Base-by-base conservation (phyloP, 2,329 filamentous ascomycete genomes). In the Talaromyces sp. region DNA sequence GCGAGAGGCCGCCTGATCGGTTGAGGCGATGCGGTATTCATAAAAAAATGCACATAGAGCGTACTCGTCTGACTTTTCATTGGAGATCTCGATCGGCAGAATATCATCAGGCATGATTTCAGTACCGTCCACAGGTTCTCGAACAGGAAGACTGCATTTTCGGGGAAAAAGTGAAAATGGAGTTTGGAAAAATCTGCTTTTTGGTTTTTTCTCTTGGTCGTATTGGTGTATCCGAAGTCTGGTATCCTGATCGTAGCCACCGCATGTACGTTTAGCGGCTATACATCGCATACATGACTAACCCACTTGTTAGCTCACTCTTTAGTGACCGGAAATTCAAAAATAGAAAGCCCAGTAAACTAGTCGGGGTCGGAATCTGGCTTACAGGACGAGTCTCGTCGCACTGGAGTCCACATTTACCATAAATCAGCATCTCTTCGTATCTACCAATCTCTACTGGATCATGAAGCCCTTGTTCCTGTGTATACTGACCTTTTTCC, bases 211-310 rank as follows among this genome's bases (percentile, higher is more conserved):
- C 14, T 44, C 36, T 34, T 1, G 34, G 44, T 40, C 52, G 16
- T 61, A 57, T 53, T 56, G 53, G 7, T 47, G 59, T 44, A 61
- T 60, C 9, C 47, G 58, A 60, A 47, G 28, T 51, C 30, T 18
- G 23, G 30, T 5, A 40, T 23, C 30, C 9, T 34, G 36, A 28
- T 56, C 59, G 30, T 61, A 61, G 12, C 59, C 59, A 5, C 54
- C 36, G 56, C 59, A 61, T 14, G 59, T 61, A 4, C 59, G 55
- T 23, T 40, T 51, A 9, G 59, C 28, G 5, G 56, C 56, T 5
- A 33, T n/a, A 31, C 59, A 61, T 54, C 59, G 54, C 52, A 61
- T 18, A 31, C 59, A 61, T 27, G 59, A 61, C 59, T 61, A 23
- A 33, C 27, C 5, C 5, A 1, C 23, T 7, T 1, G 54, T 61